Evolutionary conservation across 2,329 filamentous ascomycete species (phyloP), one percentile per base, ranked within the genome.

Genomic region (Canariomyces notabilis): DNA sequence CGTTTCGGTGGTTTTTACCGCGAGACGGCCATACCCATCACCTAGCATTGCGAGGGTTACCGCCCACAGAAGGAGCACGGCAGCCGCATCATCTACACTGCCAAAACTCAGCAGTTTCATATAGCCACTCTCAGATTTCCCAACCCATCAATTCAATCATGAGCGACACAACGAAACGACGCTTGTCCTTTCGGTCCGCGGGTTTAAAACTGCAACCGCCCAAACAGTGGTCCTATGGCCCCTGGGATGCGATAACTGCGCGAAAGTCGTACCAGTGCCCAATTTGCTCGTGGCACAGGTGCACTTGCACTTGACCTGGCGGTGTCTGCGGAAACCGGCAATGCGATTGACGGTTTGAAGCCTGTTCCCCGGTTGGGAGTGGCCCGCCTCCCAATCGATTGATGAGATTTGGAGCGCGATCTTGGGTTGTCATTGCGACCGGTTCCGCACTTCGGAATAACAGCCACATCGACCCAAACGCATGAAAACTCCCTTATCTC

Each of bases 381-480:
- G 44, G 11, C 18, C 29, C 18, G 36, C 40, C 38, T 42, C 39
- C 38, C 48, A 39, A 47, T 50, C 44, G 48, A 42, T 54, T 46
- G 49, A 50, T 40, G 46, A 38, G 35, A 18, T 36, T 42, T 46
- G 29, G 40, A 43, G 42, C 44, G 38, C 48, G 42, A 29, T 46
- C 42, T 34, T 44, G 43, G 37, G 35, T 16, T 48, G 42, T 45
- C 44, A 47, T 43, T 20, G 31, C 37, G 37, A 23, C 37, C 42
- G 36, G 51, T 31, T 29, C 51, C 44, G 53, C 50, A 44, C 37
- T 44, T 22, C 46, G 46, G 23, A 46, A 42, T 37, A 44, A 46
- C 26, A 46, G 38, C 35, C 42, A 37, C 37, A 15, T 35, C 29
- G 33, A 34, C 15, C 21, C 36, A 49, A 50, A 48, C 20, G 22